phyloP scores from a whole-genome alignment of 2,329 filamentous ascomycete genomes.

The Fusarium pseudonygamai region DNA sequence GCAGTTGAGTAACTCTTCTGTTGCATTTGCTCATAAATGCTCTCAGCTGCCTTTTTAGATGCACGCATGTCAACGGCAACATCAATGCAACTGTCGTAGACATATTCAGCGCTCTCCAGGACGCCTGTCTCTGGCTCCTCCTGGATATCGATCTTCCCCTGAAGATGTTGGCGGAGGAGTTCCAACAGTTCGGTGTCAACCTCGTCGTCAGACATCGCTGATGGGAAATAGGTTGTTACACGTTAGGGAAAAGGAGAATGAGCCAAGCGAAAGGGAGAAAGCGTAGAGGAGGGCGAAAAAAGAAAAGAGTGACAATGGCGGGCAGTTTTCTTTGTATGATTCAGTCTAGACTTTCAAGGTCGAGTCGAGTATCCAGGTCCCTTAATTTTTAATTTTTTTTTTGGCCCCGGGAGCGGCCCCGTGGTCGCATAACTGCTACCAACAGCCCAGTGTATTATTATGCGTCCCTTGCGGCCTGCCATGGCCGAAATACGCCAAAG shows the following conservation, averaged over 20 bases:
- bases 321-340: slow-evolving; percentile 26
- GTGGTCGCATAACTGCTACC: slow-evolving; percentile 4
- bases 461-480: not conserved
- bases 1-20: slow-evolving; percentile 83
- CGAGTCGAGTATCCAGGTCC: slow-evolving; percentile 22
- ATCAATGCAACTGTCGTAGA: slow-evolving; percentile 93
- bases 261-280: not conserved
- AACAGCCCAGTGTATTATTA: not conserved
- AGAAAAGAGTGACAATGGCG: slow-evolving; percentile 21
- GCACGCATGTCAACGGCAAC: slow-evolving; percentile 86
- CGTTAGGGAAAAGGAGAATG: not conserved
- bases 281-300: not conserved
- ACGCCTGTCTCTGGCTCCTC: slow-evolving; percentile 81
- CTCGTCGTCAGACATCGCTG: slow-evolving; percentile 87
- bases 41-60: slow-evolving; percentile 82
- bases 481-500: slow-evolving; percentile 12
- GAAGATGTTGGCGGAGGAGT: slow-evolving; percentile 82
- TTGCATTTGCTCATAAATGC: slow-evolving; percentile 84
- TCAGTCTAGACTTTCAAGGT: slow-evolving; percentile 25
- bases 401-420: slow-evolving; percentile 5
- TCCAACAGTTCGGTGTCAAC: slow-evolving; percentile 87
- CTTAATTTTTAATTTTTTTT: slow-evolving; percentile 26
- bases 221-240: not conserved
- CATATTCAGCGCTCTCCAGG: slow-evolving; percentile 81
- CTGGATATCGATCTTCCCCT: slow-evolving; percentile 64